phyloP scores from a whole-genome alignment of 2,329 filamentous ascomycete species.

The Cadophora luteo-olivacea region DNA sequence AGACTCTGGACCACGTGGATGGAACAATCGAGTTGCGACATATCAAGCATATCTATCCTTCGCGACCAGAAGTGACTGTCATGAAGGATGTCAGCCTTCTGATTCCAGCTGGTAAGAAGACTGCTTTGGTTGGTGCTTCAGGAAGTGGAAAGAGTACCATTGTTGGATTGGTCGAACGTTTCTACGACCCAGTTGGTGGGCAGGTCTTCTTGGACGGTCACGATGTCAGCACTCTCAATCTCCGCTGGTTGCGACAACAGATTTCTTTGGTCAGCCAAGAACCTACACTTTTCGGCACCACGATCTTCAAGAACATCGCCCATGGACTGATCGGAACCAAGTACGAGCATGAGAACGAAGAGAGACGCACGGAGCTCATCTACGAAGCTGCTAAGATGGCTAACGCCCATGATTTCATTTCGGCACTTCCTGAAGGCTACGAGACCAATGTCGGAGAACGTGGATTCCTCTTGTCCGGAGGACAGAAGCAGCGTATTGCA shows the following conservation, averaged over 20 bases:
- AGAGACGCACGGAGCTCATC: conserved; percentile 74
- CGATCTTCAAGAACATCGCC: conserved; percentile 89
- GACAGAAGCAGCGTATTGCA: conserved; percentile 96
- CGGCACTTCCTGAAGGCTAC: conserved; percentile 82
- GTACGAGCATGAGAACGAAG: conserved; percentile 70
- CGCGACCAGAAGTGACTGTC: conserved; percentile 85
- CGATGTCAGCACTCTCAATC: conserved; percentile 81
- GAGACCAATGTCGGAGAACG: conserved; percentile 95
- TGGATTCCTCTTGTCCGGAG: conserved; percentile 89
- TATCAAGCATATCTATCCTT: conserved; percentile 94
- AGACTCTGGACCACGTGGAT: conserved; percentile 73
- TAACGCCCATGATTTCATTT: conserved; percentile 94
- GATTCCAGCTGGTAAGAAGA: conserved; percentile 89
- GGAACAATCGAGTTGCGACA: conserved; percentile 82
- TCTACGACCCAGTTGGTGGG: conserved; percentile 89
- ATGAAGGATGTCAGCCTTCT: conserved; percentile 82
- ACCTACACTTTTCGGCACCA: conserved; percentile 86
- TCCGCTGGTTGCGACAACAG: conserved; percentile 90
- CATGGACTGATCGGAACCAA: conserved; percentile 87
- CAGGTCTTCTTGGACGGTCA: conserved; percentile 81
- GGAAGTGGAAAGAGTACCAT: conserved; percentile 96
- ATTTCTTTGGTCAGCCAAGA: conserved; percentile 94
- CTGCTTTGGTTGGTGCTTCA: conserved; percentile 91
- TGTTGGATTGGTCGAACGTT: conserved; percentile 89
- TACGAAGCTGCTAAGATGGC: conserved; percentile 85